Evolutionary conservation across 2,329 filamentous ascomycete species (phyloP), one percentile per base, ranked within the genome.

Genomic region (Aureobasidium mangrovei): DNA sequence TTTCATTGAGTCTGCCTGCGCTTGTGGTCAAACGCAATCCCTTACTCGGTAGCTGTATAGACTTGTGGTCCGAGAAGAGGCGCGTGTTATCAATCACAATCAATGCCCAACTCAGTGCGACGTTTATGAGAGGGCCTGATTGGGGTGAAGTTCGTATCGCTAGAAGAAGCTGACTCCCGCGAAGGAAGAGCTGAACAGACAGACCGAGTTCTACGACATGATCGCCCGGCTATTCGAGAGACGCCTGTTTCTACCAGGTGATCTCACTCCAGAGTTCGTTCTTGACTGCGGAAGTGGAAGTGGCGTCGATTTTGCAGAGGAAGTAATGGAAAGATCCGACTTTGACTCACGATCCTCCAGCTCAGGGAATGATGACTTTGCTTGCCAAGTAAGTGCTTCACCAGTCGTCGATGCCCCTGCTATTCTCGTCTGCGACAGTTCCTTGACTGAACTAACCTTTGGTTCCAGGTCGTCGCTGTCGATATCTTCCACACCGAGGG

Each of bases 241-340:
- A 29, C 54, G 55, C 24, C 46, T 61, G 9, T 59, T 67, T 26
- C 53, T 63, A 5, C 57, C 61, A 2, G 56, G 55, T 27, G n/a
- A 57, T 10, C 28, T 39, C 7, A 56, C 58, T 7, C 53, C 58
- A 9, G 64, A 66, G 6, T 56, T 61, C 32, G 59, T 68, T 4
- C 60, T 69, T 7, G 67, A 69, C 12, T 68, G 66, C 46, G 67
- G 67, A 1, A 63, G 58, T 54, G 65, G 65, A 4, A 62, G 63
- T 51, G 53, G 53, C 4, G 63, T 64, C 7, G 63, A 62, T 4
- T 69, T 66, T 66, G 62, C 67, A 8, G 64, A 66, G 12, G 57
- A 60, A 27, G 55, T 68, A 4, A 58, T 65, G 41, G 72, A 80
- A 26, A 57, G 58, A 32, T 59, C 33, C 24, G 53, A 62, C 46